These are phyloP conservation scores for Quercus aquifolioides DNA, from an alignment of 306 rosid species.

Conservation along the genomic window DNA sequence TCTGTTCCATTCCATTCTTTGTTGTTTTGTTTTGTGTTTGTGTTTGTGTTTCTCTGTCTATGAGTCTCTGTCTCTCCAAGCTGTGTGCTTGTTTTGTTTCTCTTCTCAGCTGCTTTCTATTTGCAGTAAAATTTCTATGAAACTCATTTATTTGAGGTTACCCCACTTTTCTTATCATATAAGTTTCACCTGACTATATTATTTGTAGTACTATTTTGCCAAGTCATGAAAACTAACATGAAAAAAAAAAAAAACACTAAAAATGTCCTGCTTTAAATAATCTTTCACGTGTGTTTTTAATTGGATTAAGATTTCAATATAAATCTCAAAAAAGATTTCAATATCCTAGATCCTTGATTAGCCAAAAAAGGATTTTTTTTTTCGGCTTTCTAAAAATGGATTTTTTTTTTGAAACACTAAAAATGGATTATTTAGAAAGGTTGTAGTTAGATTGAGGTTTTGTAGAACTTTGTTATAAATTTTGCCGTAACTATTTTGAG, in stretches of 20 bases:
- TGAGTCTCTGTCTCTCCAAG: neutral
- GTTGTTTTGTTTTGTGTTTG: no score
- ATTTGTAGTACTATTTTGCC: neutral
- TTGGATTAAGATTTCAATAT: neutral
- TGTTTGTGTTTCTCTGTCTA: neutral
- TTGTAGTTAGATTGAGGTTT: no score
- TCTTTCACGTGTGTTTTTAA: neutral
- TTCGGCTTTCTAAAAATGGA: no score
- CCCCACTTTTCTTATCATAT: neutral
- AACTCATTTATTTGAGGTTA: constrained; percentile 6
- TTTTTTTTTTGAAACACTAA: no score
- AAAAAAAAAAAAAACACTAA: neutral
- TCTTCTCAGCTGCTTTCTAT: neutral
- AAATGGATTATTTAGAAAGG: no score
- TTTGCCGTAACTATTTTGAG: no score
- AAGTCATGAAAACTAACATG: neutral
- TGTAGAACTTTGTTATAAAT: no score
- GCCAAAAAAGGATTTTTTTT: no score
- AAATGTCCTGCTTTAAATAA: neutral
- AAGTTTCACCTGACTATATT: constrained; percentile 6
- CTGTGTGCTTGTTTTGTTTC: neutral
- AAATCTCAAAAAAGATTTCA: no score
- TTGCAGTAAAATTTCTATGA: constrained; percentile 17
- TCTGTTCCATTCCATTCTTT: constrained; percentile 18
- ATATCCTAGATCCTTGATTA: no score